Percentiles rank a stretch among this genome's conserved stretches.
phyloP scores from a whole-genome alignment of 139 green algal species.

The Choricystis sp. region DNA sequence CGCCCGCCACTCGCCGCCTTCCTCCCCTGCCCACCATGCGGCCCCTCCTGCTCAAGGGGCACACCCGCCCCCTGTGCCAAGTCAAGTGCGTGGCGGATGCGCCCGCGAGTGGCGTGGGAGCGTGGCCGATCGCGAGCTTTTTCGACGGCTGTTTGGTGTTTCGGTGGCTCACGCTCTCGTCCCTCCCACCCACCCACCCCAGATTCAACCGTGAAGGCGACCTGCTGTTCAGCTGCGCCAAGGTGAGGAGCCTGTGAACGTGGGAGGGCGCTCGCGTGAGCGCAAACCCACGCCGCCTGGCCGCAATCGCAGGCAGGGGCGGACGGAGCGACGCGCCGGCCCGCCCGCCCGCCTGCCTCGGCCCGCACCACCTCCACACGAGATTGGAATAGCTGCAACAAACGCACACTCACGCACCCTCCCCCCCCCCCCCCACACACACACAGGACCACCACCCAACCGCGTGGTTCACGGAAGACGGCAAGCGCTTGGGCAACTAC shows the following conservation, averaged over 20 bases:
- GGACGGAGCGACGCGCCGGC: not conserved
- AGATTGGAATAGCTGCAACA: not conserved
- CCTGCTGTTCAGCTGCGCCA: slow-evolving; percentile 86
- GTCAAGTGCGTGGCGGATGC: slow-evolving; percentile 10
- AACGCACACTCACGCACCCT: not conserved
- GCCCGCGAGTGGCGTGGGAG: no score
- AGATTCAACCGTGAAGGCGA: slow-evolving; percentile 96
- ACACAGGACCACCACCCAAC: slow-evolving; percentile 59
- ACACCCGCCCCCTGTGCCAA: slow-evolving; percentile 59
- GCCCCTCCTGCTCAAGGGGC: slow-evolving; percentile 73
- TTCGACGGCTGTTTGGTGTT: not conserved
- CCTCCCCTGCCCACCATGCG: no score
- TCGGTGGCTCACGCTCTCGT: not conserved
- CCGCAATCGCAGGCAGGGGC: not conserved
- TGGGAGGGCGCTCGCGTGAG: not conserved
- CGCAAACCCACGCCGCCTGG: slow-evolving; percentile 16
- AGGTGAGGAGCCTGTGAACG: slow-evolving; percentile 45
- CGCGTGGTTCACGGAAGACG: slow-evolving; percentile 85
- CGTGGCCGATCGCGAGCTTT: no score
- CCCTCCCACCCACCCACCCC: slow-evolving; percentile 4
- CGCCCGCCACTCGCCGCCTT: no score
- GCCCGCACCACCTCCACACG: no score
- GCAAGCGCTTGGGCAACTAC: slow-evolving; percentile 84
- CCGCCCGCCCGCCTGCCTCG: no score
- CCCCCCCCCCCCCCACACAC: no score